Evolutionary conservation across 805 yeast genomes (phyloP), one percentile per base, ranked within the genome.

Genomic region (Candida stauntonica): DNA sequence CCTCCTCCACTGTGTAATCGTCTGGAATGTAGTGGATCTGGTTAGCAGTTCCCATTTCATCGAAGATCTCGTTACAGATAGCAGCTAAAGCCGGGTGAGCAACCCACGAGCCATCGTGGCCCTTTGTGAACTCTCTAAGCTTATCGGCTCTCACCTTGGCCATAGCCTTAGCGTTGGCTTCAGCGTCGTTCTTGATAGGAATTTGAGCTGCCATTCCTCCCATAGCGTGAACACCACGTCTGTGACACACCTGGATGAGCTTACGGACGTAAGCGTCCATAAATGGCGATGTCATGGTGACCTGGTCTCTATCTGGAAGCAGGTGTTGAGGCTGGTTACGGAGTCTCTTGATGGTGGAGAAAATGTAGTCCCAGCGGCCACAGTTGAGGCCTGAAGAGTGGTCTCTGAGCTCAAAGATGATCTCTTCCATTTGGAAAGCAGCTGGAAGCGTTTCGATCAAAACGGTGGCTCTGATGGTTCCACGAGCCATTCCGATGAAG

Each of bases 201-300:
- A 84, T 81, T 50, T 82, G 85, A 5, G 91, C 91, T 48, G 93
- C 91, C 94, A 84, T 84, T 51, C 94, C 94, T 52, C 94, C 93
- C 79, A 84, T 81, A 15, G 91, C 91, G 57, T 83, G 89, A 30
- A 83, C 91, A 46, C 81, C 83, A 65, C 91, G 73, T 53, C 75
- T 70, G 60, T 84, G 94, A 62, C 87, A 80, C 31, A 78, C 75
- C 60, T 79, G 72, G 50, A 84, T 86, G 60, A 84, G 68, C 53
- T 80, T 72, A 51, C 77, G 77, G 38, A 83, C 91, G 56, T 84
- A 84, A 14, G 84, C 75, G 19, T 81, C 69, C 93, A 84, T 83
- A 63, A 84, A 84, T 44, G 89, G 86, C 17, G 85, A 82, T 27
- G 75, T 67, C 94, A 84, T 84, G 14, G 86, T 82, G 31, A 84